A percentile compares a stretch with the other conserved stretches of the same genome.
These are phyloP conservation scores for Cercospora sesami DNA, from an alignment of 2,329 filamentous ascomycete species.

Conservation along the genomic window DNA sequence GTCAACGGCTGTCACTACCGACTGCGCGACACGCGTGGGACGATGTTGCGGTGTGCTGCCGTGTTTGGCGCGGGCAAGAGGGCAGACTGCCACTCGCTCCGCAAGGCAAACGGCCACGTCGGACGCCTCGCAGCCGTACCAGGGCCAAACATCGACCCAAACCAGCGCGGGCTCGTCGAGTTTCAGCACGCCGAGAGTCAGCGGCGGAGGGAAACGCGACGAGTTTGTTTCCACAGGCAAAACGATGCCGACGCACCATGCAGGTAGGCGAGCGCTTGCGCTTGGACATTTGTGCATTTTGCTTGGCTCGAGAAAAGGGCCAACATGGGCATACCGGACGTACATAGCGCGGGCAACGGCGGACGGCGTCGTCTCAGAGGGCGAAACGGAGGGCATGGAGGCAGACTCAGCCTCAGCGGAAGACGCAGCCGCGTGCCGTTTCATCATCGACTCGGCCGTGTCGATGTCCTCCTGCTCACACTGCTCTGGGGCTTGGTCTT, in stretches of 20 bases:
- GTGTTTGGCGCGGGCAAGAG: not conserved
- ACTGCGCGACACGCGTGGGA: not conserved
- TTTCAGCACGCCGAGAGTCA: not conserved
- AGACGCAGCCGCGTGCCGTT: not conserved
- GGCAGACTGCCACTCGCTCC: not conserved
- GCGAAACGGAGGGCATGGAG: not conserved
- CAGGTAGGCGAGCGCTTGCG: conserved; percentile 7
- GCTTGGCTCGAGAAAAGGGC: not conserved
- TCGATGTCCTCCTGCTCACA: not conserved
- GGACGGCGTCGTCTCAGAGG: not conserved
- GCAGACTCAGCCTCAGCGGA: not conserved
- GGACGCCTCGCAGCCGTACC: not conserved
- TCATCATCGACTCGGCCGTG: not conserved
- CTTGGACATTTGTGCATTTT: not conserved
- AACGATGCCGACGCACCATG: conserved; percentile 13
- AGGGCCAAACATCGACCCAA: not conserved
- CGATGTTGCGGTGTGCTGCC: conserved; percentile 12
- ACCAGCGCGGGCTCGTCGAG: not conserved
- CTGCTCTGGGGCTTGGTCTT: not conserved
- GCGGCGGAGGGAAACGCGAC: conserved; percentile 5
- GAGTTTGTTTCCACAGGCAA: conserved; percentile 9
- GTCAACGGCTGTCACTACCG: conserved; percentile 14
- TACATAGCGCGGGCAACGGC: not conserved
- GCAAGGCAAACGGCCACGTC: not conserved
- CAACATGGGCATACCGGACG: not conserved